Evolutionary conservation across 331 rosid species (phyloP), one percentile per base, ranked within the genome.

Genomic region (Telfairia occidentalis): DNA sequence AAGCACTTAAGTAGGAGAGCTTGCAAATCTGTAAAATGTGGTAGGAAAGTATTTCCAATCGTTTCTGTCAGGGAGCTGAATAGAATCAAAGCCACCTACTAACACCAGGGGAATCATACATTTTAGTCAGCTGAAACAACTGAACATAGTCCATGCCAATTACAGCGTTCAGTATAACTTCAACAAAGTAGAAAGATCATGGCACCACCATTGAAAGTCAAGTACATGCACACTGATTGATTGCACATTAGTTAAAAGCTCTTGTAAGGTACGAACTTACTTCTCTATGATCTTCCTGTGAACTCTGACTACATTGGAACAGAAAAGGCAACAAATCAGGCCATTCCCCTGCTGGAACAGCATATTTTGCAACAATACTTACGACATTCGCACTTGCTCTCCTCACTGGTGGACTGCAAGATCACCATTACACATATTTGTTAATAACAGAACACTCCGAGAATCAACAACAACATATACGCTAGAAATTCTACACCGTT

Each of bases 51-150:
- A 74, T 81, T 86, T 83, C 99, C 99, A 59, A 90, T 87, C 46
- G 99, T 95, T 90, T 95, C 99, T 26, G 99, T 95, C 78, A 95
- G 84, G 46, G 99, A 95, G 82, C 99, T 92, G 91, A 95, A 95
- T 74, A 95, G 94, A 80, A 95, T 90, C 82, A 95, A 84, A 10
- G 97, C 97, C 82, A 95, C 99, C 99, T 95, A 78, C 49, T 75
- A 84, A 63, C 81, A 80, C 79, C 74, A 77, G 79, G 82, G 81
- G 57, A 81, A 48, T 42, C 24, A 32, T 63, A 85, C 75, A 80
- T 38, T 61, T 74, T 76, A 87, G 85, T n/a, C 60, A 82, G 50
- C 52, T 32, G 67, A 75, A 70, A 70, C 45, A 76, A 73, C 74
- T 28, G 26, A 13, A n/a, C 7, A 53, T 21, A 38, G 48, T 43